phyloP scores from a whole-genome alignment of 352 stramenopile genomes.

The Phytopythium boreale region DNA sequence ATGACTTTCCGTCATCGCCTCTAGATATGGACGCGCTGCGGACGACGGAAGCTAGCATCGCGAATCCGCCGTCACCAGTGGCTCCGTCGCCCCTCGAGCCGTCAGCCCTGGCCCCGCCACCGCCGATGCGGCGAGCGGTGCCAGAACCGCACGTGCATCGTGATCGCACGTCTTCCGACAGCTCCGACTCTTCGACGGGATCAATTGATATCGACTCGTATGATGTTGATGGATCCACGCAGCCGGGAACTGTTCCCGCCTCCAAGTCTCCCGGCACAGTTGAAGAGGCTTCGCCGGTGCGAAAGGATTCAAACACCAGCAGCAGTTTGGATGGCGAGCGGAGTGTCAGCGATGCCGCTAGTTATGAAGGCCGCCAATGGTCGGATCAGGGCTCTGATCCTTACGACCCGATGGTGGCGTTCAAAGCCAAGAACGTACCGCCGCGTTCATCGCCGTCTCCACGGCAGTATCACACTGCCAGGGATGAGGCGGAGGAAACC shows the following conservation, averaged over 20 bases:
- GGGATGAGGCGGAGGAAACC: conserved; percentile 42
- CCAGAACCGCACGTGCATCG: conserved; percentile 15
- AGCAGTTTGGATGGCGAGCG: background rate
- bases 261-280: background rate
- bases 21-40: conserved; percentile 34
- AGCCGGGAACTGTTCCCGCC: background rate
- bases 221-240: conserved; percentile 13
- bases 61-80: conserved; percentile 18
- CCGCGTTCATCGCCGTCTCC: background rate
- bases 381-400: background rate
- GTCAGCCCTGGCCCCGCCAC: conserved; percentile 4
- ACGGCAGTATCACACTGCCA: conserved; percentile 10
- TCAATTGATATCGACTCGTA: conserved; percentile 78
- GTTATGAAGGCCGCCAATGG: background rate
- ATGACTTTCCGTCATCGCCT: conserved; percentile 11
- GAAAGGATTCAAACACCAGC: background rate
- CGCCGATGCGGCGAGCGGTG: conserved; percentile 10
- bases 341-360: background rate
- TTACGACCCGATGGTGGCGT: background rate
- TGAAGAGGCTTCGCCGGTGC: background rate
- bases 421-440: background rate
- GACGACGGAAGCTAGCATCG: conserved; percentile 17
- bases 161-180: conserved; percentile 37
- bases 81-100: conserved; percentile 1
- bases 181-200: conserved; percentile 57